phyloP scores from a whole-genome alignment of 2,329 filamentous ascomycete genomes.

The Penicillium sp. region DNA sequence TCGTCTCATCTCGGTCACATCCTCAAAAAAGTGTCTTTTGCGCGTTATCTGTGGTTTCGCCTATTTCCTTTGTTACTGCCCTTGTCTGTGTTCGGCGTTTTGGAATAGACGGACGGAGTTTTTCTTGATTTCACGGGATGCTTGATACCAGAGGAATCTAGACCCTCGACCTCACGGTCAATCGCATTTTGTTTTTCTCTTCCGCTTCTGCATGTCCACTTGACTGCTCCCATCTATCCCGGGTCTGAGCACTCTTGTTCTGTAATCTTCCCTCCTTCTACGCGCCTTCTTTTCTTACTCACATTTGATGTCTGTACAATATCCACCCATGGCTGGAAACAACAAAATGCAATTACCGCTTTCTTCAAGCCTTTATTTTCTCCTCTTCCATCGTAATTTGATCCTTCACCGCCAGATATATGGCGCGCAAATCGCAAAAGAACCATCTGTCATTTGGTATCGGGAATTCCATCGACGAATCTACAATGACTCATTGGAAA shows the following conservation, averaged over 20 bases:
- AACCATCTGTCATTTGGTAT: slow-evolving; percentile 5
- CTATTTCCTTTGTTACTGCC: slow-evolving; percentile 9
- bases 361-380: neutral
- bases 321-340: slow-evolving; percentile 2
- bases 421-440: no score
- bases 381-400: neutral
- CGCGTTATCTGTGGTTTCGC: slow-evolving; percentile 8
- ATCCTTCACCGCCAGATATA: no score
- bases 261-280: slow-evolving; percentile 11
- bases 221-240: neutral
- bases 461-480: neutral
- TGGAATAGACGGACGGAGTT: slow-evolving; percentile 33
- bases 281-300: slow-evolving; percentile 8
- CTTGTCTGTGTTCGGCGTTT: slow-evolving; percentile 26
- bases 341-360: neutral
- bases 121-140: slow-evolving; percentile 24
- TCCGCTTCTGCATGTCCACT: slow-evolving; percentile 12
- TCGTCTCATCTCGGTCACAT: slow-evolving; percentile 4
- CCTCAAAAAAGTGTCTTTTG: slow-evolving; percentile 20
- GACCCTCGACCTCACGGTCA: slow-evolving; percentile 37
- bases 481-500: slow-evolving; percentile 2
- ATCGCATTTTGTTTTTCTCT: slow-evolving; percentile 19
- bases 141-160: slow-evolving; percentile 38
- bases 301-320: slow-evolving; percentile 17
- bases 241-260: neutral